Evolutionary conservation across 2,329 filamentous ascomycete genomes (phyloP).

Genomic region (Chaetomium globosum): DNA sequence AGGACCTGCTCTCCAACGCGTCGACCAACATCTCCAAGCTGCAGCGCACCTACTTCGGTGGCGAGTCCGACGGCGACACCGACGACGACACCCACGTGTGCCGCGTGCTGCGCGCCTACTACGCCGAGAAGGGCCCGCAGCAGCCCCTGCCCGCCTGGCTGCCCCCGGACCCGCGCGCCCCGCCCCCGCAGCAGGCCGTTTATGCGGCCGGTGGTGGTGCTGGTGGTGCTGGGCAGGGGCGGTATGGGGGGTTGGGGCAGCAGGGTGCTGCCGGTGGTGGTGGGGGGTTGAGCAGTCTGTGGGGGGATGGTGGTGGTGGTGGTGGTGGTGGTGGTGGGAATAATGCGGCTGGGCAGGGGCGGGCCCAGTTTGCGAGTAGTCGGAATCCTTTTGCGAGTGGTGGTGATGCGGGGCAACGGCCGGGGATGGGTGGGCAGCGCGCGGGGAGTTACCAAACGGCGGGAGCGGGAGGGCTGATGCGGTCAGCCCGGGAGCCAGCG

Average conservation of each 20-base stretch:
- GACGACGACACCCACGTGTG: constrained; percentile 94
- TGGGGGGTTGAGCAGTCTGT: constrained; percentile 57
- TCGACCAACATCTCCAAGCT: constrained; percentile 67
- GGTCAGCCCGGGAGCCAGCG: constrained; percentile 34
- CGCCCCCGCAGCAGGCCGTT: constrained; percentile 57
- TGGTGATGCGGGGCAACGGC: constrained; percentile 51
- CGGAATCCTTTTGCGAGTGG: constrained; percentile 41
- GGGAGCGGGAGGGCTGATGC: constrained; percentile 32
- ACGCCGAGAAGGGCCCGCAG: constrained; percentile 72
- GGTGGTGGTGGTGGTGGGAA: constrained; percentile 45
- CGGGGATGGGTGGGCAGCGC: constrained; percentile 52
- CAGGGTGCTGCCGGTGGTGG: constrained; percentile 23
- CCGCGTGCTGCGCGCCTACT: constrained; percentile 89
- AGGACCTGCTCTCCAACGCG: constrained; percentile 68
- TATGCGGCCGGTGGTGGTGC: constrained; percentile 53
- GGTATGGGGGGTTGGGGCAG: constrained; percentile 53
- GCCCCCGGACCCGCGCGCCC: constrained; percentile 81
- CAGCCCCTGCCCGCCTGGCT: constrained; percentile 83
- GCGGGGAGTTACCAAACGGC: constrained; percentile 72
- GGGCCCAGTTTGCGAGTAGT: constrained; percentile 34
- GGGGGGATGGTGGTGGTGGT: constrained; percentile 59
- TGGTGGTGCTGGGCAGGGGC: constrained; percentile 44
- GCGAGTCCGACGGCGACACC: constrained; percentile 69
- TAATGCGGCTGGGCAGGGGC: constrained; percentile 39
- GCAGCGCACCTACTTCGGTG: constrained; percentile 68